A percentile compares a stretch with the other conserved stretches of the same genome.
These are phyloP conservation scores for Picea sitchensis DNA, from an alignment of 75 land plant genomes.

Conservation along the genomic window DNA sequence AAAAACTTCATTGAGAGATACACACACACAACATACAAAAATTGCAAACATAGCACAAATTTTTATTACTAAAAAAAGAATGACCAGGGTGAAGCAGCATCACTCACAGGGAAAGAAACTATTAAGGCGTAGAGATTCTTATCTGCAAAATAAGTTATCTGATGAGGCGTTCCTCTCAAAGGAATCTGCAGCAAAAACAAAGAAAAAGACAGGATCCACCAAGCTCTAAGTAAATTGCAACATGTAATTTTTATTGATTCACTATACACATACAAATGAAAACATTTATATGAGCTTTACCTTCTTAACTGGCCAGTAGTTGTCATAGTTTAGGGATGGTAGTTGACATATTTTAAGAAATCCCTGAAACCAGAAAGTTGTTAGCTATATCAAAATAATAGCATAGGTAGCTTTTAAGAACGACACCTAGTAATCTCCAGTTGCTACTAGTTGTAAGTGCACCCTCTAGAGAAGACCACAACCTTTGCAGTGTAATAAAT, in stretches of 20 bases:
- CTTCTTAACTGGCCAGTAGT: slow-evolving; percentile 95
- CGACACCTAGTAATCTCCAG: not conserved
- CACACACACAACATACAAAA: not conserved
- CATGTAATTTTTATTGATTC: slow-evolving; percentile 6
- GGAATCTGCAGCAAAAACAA: slow-evolving; percentile 64
- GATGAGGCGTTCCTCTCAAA: slow-evolving; percentile 92
- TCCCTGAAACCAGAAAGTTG: slow-evolving; percentile 41
- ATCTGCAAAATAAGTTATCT: slow-evolving; percentile 88
- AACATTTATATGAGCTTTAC: slow-evolving; percentile 20
- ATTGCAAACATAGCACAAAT: not conserved
- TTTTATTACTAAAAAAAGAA: slow-evolving; percentile 2
- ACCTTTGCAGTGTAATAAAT: slow-evolving; percentile 96
- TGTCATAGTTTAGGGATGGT: slow-evolving; percentile 79
- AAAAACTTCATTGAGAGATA: not conserved
- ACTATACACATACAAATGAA: slow-evolving; percentile 2
- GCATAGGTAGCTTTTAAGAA: not conserved
- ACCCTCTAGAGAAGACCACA: not conserved
- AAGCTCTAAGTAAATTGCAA: not conserved
- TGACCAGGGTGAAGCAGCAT: not conserved
- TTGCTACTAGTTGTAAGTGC: not conserved
- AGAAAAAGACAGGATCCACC: not conserved
- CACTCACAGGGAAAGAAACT: slow-evolving; percentile 81
- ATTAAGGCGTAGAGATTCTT: slow-evolving; percentile 90
- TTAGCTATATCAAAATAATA: not conserved
- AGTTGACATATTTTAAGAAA: slow-evolving; percentile 91